Evolutionary conservation across 2,329 filamentous ascomycete species (phyloP), one percentile per base, ranked within the genome.

Genomic region (Simplicillium aogashimaense): DNA sequence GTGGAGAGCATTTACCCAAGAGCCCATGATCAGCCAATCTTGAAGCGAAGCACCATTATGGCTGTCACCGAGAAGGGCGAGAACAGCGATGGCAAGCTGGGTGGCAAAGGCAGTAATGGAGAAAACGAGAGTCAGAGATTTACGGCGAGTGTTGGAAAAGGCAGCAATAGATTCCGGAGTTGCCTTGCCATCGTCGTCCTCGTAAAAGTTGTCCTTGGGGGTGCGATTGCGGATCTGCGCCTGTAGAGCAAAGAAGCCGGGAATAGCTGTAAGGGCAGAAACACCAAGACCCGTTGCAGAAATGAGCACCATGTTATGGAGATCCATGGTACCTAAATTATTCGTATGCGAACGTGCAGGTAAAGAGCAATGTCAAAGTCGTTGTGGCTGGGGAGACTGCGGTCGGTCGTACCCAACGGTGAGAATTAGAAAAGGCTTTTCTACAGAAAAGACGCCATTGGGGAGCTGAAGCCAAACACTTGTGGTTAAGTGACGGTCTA

Each of bases 101-200:
- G 73, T 56, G 7, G 62, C 65, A 12, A 76, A 58, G 2, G 80
- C 81, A 30, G 66, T 43, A 11, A 66, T 41, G 0, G 77, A 72
- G n/a, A 75, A 67, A 3, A 76, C 29, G 4, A 76, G 53, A 35
- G 84, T 65, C 16, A 67, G 53, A 4, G 64, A 45, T 53, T 81
- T 83, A 40, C 78, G 70, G 42, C 68, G 51, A 42, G 64, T 74
- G 46, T 76, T 72, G 20, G 81, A 82, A 53, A 81, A 88, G 31
- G 67, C 67, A 16, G 69, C 68, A 39, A 78, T 55, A 2, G 78
- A 77, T 52, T 82, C 77, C 32, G 74, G 68, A 0, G 78, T 82
- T 28, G 80, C 81, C 46, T 72, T 67, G 37, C 84, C 84, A 59
- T 89, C 84, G 45, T 70, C 61, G 52, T 89, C 84, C 49, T 78